Base-by-base conservation (phyloP, 2,329 filamentous ascomycete genomes). In the Ustulina deusta region DNA sequence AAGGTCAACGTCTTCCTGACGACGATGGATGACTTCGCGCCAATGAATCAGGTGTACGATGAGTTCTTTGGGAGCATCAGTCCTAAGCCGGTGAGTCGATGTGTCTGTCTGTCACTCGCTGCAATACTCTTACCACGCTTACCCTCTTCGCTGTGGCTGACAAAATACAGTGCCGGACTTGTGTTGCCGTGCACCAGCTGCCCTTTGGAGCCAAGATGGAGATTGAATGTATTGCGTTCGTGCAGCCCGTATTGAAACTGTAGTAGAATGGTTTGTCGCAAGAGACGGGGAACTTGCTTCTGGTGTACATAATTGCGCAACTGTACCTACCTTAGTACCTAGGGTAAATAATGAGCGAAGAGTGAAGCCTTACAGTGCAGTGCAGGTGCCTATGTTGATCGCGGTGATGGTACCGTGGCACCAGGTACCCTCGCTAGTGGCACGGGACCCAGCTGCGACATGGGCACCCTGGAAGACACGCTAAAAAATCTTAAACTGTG, bases 141-240 rank as follows among this genome's bases (percentile, higher is more conserved):
- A 20, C 11, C 15, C 15, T 51, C 10, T 52, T 20, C 27, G 1
- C 3, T 29, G 7, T 32, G 22, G 7, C 52, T 68, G 27, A 68
- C 57, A 22, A 29, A 32, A 27, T 6, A 5, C 7, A 83, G 82
- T 81, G 79, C 55, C 79, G 90, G 66, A 91, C 88, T 59, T 94
- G 91, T 76, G 90, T 94, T 29, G 91, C 91, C 0, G 92, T 93
- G 13, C 88, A 91, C 79, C 86, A 91, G 76, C 81, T 94, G 73
- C 91, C 91, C 1, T 86, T 91, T 75, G 86, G 87, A 11, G 90
- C 91, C 3, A 87, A 90, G 65, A 88, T 94, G 9, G 91, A 93
- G 83, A 92, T 94, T 76, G 91, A 94, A 81, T 91, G 88, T 76
- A 89, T 90, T 77, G 89, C 89, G 2, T 76, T 75, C 15, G 36